Evolutionary conservation across 2,329 filamentous ascomycete species (phyloP).

Genomic region (Aspergillus sp.): DNA sequence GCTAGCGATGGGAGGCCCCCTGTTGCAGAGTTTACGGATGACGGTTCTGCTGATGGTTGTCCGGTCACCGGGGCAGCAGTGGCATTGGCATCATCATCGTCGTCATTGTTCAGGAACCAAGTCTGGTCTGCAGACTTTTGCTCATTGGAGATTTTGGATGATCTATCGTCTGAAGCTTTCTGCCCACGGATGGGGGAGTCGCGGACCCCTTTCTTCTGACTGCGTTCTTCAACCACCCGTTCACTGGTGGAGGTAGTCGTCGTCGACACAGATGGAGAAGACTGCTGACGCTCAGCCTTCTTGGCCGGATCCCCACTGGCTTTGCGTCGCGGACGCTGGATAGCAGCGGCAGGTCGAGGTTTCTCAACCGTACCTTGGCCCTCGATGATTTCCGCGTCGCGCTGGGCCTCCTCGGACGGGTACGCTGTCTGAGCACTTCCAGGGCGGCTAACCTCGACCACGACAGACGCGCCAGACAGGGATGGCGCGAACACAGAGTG

Average conservation of each 20-base stretch:
- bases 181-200: slow-evolving; percentile 7
- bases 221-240: slow-evolving; percentile 11
- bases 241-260: slow-evolving; percentile 10
- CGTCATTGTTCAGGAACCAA: neutral
- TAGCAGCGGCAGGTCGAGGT: slow-evolving; percentile 17
- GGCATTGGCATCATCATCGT: neutral
- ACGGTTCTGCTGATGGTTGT: neutral
- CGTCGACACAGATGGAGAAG: slow-evolving; percentile 12
- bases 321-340: slow-evolving; percentile 24
- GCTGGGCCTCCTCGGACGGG: slow-evolving; percentile 5
- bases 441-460: slow-evolving; percentile 12
- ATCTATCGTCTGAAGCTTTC: slow-evolving; percentile 2
- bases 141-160: too few species aligned
- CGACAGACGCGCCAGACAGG: slow-evolving; percentile 11
- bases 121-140: neutral
- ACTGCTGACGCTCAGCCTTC: slow-evolving; percentile 14
- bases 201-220: slow-evolving; percentile 21
- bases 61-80: neutral
- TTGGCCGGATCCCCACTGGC: slow-evolving; percentile 17
- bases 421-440: slow-evolving; percentile 15
- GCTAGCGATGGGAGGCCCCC: neutral
- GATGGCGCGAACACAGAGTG: slow-evolving; percentile 13
- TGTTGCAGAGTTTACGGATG: too few species aligned
- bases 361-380: slow-evolving; percentile 24
- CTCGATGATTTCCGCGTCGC: slow-evolving; percentile 21